phyloP scores from a whole-genome alignment of 2,329 filamentous ascomycete genomes.

The Bipolaris cookei region DNA sequence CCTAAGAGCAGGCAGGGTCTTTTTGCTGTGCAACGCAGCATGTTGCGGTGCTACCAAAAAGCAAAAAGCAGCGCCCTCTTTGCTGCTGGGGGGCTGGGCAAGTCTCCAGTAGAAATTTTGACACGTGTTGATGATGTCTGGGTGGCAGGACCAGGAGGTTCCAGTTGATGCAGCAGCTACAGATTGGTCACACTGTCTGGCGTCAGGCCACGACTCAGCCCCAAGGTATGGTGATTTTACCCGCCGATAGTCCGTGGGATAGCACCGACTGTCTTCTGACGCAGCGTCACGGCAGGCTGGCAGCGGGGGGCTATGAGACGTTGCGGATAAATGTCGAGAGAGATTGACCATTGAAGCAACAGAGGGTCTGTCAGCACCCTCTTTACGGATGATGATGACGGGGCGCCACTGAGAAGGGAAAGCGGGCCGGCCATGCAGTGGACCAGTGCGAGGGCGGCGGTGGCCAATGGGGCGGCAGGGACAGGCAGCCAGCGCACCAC shows the following conservation, averaged over 20 bases:
- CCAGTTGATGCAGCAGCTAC: constrained; percentile 30
- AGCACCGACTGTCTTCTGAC: constrained; percentile 15
- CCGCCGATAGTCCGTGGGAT: constrained; percentile 27
- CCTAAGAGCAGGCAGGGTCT: constrained; percentile 24
- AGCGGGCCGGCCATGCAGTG: constrained; percentile 17
- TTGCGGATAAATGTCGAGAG: constrained; percentile 42
- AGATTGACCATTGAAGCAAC: constrained; percentile 32
- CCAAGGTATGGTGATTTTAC: constrained; percentile 28
- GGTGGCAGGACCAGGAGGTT: constrained; percentile 3
- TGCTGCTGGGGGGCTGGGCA: constrained; percentile 1
- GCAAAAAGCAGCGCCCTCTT: not conserved
- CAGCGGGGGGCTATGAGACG: constrained; percentile 29
- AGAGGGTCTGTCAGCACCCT: constrained; percentile 35
- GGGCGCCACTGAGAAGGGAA: constrained; percentile 17
- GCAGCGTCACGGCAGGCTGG: constrained; percentile 21
- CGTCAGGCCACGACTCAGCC: constrained; percentile 30
- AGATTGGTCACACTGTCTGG: constrained; percentile 31
- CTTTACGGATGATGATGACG: constrained; percentile 14
- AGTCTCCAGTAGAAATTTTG: constrained; percentile 12
- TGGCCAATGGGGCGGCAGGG: constrained; percentile 17
- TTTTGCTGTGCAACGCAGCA: constrained; percentile 17
- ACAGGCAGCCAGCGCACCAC: constrained; percentile 2
- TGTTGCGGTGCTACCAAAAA: not conserved
- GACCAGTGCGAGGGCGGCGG: constrained; percentile 1
- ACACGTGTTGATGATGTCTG: constrained; percentile 11